Evolutionary conservation across 352 stramenopile species (phyloP), one percentile per base, ranked within the genome.

Genomic region (Pythium sukuiense): DNA sequence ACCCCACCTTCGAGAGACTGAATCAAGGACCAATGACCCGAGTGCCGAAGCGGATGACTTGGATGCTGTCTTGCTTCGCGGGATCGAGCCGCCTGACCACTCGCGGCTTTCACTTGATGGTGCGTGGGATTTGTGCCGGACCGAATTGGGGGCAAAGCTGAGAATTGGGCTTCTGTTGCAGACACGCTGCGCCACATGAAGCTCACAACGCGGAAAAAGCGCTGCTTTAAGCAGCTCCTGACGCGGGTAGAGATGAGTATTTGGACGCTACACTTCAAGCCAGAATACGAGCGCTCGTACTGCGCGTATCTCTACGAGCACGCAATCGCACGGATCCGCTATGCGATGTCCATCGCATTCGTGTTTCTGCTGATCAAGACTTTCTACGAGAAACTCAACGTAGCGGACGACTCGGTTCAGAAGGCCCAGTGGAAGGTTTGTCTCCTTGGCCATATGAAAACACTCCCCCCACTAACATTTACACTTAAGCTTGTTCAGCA

Each of bases 171-270:
- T 12, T n/a, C 12, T 55, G 45, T 12, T 55, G 62, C 33, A 77
- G 73, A 70, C 13, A 78, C 67, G n/a, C 37, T 81, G 26, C 61
- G 61, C 11, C 43, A 76, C 37, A n/a, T 81, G 29, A 81, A 81
- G 37, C 56, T 76, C 6, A 72, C 62, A 26, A 33, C 26, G 9
- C 48, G 70, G 20, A 65, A 68, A 16, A 80, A 80, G 55, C 55
- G 57, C n/a, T 72, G 66, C 39, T 76, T 84, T 59, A 76, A 78
- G 43, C 50, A 76, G 37, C 27, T 84, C n/a, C 65, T 81, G 13
- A 52, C 55, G 32, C 76, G 74, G 9, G 72, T 77, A 1, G 7
- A 66, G 1, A 84, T 84, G 73, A 77, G 72, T 11, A 14, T 78
- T 9, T 76, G 70, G 63, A 76, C 73, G 20, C 71, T 84, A 12